Evolutionary conservation across 345 rosid species (phyloP).

Genomic region (Gossypium mustelinum): DNA sequence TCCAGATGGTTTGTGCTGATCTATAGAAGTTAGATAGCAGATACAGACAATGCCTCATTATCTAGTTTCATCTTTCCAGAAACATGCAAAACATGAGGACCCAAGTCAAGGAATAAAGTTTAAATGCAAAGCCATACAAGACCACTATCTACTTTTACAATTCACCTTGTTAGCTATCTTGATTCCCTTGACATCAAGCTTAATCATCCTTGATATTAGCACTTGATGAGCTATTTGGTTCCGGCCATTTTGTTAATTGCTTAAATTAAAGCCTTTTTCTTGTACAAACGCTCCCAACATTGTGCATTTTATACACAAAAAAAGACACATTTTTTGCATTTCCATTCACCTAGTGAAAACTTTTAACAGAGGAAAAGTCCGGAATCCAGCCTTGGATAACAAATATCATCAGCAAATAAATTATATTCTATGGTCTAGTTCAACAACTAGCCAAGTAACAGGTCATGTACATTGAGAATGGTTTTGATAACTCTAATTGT

Average conservation of each 20-base stretch:
- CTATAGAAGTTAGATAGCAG: not conserved
- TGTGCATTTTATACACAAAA: not conserved
- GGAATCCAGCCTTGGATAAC: not conserved
- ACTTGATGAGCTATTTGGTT: not conserved
- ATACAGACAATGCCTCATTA: not conserved
- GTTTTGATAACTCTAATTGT: not conserved
- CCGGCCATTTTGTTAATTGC: not conserved
- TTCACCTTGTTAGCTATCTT: not conserved
- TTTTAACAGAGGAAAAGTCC: not conserved
- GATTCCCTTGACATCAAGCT: not conserved
- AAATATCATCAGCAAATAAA: not conserved
- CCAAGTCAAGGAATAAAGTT: not conserved
- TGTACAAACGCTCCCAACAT: not conserved
- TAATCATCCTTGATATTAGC: not conserved
- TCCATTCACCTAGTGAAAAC: not conserved
- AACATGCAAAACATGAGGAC: not conserved
- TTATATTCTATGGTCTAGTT: not conserved
- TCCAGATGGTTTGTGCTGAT: not conserved
- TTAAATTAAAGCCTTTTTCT: not conserved
- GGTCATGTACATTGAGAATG: not conserved
- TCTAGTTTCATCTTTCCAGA: not conserved
- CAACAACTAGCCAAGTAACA: not conserved
- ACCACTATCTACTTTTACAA: not conserved
- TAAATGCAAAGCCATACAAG: not conserved
- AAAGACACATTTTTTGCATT: not conserved